Conservation (phyloP, 1,284 basidiomycete species). For the Heterobasidion annosum region DNA sequence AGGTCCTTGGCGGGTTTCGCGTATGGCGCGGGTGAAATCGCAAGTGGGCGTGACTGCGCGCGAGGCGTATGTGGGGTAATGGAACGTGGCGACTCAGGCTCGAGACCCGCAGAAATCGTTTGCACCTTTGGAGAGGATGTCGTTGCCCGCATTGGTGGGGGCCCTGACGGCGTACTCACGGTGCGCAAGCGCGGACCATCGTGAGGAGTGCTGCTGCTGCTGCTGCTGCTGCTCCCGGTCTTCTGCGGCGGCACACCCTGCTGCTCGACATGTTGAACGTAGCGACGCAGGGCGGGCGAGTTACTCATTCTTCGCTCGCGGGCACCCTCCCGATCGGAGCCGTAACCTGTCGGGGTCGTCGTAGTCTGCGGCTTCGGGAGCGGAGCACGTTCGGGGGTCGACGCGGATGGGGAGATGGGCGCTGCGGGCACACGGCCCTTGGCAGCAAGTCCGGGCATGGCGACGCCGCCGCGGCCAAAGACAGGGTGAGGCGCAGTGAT, state of each 20-base stretch:
- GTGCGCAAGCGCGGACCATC: conserved; percentile 23
- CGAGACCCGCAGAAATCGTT: background rate
- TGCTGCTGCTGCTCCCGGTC: conserved; percentile 6
- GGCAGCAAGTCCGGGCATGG: conserved; percentile 57
- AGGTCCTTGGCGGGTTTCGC: background rate
- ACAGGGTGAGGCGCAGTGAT: conserved; percentile 54
- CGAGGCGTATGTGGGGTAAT: background rate
- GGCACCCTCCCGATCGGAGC: conserved; percentile 1
- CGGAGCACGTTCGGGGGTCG: background rate
- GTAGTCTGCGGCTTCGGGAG: background rate
- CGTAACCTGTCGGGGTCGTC: background rate
- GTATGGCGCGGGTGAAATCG: background rate
- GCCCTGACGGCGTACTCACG: conserved; percentile 20
- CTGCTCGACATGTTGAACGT: conserved; percentile 26
- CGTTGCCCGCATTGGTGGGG: conserved; percentile 1
- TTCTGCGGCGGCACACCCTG: conserved; percentile 14
- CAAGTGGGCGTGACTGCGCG: background rate
- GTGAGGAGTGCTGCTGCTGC: conserved; percentile 4
- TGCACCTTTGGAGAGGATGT: conserved; percentile 8
- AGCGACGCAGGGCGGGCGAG: conserved; percentile 22
- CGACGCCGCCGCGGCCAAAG: conserved; percentile 63
- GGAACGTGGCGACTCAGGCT: background rate
- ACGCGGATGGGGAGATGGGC: conserved; percentile 7
- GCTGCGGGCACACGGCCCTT: conserved; percentile 16
- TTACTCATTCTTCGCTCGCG: conserved; percentile 25